Conservation (phyloP, 2,329 filamentous ascomycete species). For the Sclerotinia trifoliorum region DNA sequence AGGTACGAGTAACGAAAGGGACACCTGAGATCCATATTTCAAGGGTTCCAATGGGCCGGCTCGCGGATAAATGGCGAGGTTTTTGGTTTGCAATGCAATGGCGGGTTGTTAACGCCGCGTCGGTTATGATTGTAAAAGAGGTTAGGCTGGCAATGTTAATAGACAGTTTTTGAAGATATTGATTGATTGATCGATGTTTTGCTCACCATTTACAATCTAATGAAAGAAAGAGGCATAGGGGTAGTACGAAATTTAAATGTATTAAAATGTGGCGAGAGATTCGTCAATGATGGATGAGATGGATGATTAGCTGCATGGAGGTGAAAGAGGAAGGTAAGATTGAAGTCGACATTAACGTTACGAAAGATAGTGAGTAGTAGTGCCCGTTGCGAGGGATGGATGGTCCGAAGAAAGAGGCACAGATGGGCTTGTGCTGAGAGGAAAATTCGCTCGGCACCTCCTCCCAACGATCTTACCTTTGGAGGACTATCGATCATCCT, state of each 20-base stretch:
- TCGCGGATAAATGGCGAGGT: neutral
- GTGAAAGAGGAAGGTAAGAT: slow-evolving; percentile 9
- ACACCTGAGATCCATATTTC: neutral
- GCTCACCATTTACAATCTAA: neutral
- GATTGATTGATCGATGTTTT: neutral
- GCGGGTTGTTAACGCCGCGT: slow-evolving; percentile 8
- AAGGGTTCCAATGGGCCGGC: slow-evolving; percentile 18
- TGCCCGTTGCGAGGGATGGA: slow-evolving; percentile 11
- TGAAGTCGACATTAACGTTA: slow-evolving; percentile 10
- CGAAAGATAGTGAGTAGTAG: neutral
- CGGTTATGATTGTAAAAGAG: neutral
- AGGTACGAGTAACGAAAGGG: slow-evolving; percentile 26
- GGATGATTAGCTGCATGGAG: neutral
- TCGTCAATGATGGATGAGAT: neutral
- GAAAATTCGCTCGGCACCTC: neutral
- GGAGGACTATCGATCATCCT: slow-evolving; percentile 5
- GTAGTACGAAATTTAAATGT: neutral
- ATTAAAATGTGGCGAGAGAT: neutral
- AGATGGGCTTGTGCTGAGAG: slow-evolving; percentile 12
- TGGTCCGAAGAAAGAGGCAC: slow-evolving; percentile 11
- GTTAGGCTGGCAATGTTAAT: neutral
- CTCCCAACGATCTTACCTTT: neutral
- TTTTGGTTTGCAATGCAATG: neutral
- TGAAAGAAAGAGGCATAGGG: neutral
- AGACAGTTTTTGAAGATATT: neutral